Conservation (phyloP, 2,329 filamentous ascomycete genomes). For the Albophoma yamanashiensis region DNA sequence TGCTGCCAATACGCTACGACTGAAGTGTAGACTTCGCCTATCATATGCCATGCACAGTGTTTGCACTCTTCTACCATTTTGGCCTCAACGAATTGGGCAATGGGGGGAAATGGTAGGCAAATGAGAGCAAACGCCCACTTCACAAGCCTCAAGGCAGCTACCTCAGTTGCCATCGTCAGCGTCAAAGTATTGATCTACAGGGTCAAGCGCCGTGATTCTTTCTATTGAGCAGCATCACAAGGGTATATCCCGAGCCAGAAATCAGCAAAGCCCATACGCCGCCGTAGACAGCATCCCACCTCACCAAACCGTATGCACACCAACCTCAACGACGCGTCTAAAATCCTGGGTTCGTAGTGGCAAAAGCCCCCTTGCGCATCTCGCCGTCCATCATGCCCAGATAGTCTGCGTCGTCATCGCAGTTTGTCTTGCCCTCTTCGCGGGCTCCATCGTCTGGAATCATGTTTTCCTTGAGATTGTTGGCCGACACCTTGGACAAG, state of each 20-base stretch:
- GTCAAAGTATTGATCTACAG: neutral
- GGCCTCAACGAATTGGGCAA: no score
- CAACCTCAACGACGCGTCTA: neutral
- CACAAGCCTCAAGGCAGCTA: no score
- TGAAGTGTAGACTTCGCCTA: no score
- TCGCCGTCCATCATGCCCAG: slow-evolving; percentile 2
- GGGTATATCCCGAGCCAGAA: neutral
- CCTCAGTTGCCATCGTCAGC: neutral
- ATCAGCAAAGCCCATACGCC: neutral
- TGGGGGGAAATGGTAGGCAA: no score
- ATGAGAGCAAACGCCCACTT: no score
- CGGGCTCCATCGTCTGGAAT: neutral
- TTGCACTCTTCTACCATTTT: no score
- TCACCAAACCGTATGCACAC: neutral
- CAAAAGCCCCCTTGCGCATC: neutral
- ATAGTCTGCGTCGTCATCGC: neutral
- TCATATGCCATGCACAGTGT: no score
- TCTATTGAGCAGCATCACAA: neutral
- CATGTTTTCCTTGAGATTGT: neutral
- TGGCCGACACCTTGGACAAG: neutral
- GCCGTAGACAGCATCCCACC: neutral
- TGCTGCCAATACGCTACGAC: no score
- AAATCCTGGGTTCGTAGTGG: neutral
- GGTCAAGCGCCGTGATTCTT: neutral
- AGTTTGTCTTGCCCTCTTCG: neutral